A percentile compares a stretch with the other conserved stretches of the same genome.
These are phyloP conservation scores for Corniculantispora saksenae DNA, from an alignment of 2,329 filamentous ascomycete species.

Conservation along the genomic window DNA sequence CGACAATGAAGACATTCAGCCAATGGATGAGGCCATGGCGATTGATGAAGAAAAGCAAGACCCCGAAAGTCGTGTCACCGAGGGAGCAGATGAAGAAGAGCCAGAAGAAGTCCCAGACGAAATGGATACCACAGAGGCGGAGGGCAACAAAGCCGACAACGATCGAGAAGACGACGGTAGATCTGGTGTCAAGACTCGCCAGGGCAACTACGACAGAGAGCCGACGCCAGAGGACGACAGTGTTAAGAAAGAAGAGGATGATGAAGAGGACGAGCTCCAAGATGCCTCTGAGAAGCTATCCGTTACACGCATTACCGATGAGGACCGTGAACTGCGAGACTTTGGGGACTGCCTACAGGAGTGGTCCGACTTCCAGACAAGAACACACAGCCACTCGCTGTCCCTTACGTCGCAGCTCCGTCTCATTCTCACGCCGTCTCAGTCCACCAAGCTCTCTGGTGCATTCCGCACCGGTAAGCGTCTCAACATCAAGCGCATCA, in stretches of 20 bases:
- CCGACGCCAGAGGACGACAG: constrained; percentile 43
- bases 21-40: constrained; percentile 86
- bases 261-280: constrained; percentile 50
- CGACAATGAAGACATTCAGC: constrained; percentile 80
- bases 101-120: constrained; percentile 46
- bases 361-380: constrained; percentile 82
- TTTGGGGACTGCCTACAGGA: constrained; percentile 65
- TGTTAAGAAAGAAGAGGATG: constrained; percentile 44
- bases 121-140: constrained; percentile 41
- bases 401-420: constrained; percentile 92
- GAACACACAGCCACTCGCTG: constrained; percentile 83
- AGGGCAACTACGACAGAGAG: constrained; percentile 59
- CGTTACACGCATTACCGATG: constrained; percentile 66
- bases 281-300: constrained; percentile 65
- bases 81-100: constrained; percentile 51
- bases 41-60: constrained; percentile 70
- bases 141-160: constrained; percentile 38
- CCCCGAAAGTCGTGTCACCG: constrained; percentile 47
- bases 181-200: constrained; percentile 60
- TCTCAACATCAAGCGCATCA: constrained; percentile 99
- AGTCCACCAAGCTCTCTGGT: constrained; percentile 93
- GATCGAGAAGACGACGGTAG: constrained; percentile 55
- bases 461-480: constrained; percentile 97
- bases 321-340: constrained; percentile 45
- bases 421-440: constrained; percentile 89